Evolutionary conservation across 2,329 filamentous ascomycete genomes (phyloP), one percentile per base, ranked within the genome.

Genomic region (Myriosclerotinia scirpicola): DNA sequence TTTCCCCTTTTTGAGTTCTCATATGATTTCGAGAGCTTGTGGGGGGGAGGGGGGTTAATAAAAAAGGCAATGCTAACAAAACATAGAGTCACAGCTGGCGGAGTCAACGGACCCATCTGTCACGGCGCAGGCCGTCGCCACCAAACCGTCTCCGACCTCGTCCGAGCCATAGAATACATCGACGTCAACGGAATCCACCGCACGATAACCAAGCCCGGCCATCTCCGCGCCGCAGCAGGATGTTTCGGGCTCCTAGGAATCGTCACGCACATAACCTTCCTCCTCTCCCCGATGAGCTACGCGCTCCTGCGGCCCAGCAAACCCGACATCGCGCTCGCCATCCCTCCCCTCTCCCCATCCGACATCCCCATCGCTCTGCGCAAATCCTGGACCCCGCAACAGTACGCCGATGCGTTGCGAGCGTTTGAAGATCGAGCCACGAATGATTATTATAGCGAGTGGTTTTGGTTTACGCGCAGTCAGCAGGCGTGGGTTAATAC

Each of bases 391-490:
- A 78, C 76, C 2, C 70, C 73, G 5, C 72, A 75, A 26, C 71
- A 78, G 63, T 74, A 78, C n/a, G 72, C 72, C 12, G 68, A 69
- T 1, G 78, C 80, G 1, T 74, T 77, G 5, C 68, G 53, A 6
- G 73, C 76, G 0, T 83, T 82, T 67, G 76, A 80, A 67, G 68
- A 73, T 2, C 73, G 76, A 3, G 79, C 79, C 17, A 71, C 71
- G 0, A 76, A 79, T 40, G 76, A 79, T 59, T 82, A 81, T 68
- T 83, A 83, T 65, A 73, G 76, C 30, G 81, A 83, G 69, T 83
- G 80, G 80, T 83, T 83, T 70, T 83, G 81, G 81, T 83, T 83
- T 67, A 78, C 81, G 0, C 81, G 81, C 65, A 78, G 79, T 26
- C 75, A 78, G 60, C 75, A 79, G 53, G 76, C 77, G 5, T 82